Conservation (phyloP, 192 early-diverging fungal species). For the Coemansia sp. region DNA sequence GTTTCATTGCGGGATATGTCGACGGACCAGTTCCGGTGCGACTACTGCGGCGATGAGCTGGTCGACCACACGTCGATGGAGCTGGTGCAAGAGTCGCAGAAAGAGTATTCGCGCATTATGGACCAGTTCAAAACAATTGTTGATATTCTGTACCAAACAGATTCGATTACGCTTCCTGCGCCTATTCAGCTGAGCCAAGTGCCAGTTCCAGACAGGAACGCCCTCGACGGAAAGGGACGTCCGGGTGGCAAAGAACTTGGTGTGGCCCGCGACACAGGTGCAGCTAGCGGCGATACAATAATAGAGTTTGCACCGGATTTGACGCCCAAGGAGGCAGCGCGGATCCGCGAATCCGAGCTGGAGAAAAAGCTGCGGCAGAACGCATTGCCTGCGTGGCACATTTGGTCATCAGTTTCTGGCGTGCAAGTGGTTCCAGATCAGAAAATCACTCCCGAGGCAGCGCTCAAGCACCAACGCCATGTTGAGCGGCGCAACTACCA, state of each 20-base stretch:
- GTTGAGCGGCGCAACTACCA: slow-evolving; percentile 28
- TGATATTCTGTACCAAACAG: slow-evolving; percentile 69
- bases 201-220: slow-evolving; percentile 42
- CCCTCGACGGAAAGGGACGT: slow-evolving; percentile 39
- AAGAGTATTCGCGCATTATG: slow-evolving; percentile 61
- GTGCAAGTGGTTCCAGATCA: slow-evolving; percentile 45
- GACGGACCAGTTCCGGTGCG: slow-evolving; percentile 59
- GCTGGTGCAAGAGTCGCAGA: slow-evolving; percentile 57
- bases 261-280: slow-evolving; percentile 65
- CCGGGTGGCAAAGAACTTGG: slow-evolving; percentile 60
- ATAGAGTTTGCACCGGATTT: slow-evolving; percentile 73
- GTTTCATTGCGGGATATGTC: slow-evolving; percentile 50
- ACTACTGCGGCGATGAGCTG: slow-evolving; percentile 59
- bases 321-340: slow-evolving; percentile 60
- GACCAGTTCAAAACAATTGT: slow-evolving; percentile 73
- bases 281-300: slow-evolving; percentile 63
- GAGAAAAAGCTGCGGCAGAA: slow-evolving; percentile 73
- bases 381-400: slow-evolving; percentile 77
- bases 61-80: slow-evolving; percentile 66
- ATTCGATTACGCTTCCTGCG: slow-evolving; percentile 63
- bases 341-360: slow-evolving; percentile 62
- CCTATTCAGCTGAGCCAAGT: slow-evolving; percentile 54
- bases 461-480: slow-evolving; percentile 22
- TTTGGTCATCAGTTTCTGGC: slow-evolving; percentile 70
- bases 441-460: slow-evolving; percentile 41